Evolutionary conservation across 345 rosid species (phyloP).

Genomic region (Populus euphratica): DNA sequence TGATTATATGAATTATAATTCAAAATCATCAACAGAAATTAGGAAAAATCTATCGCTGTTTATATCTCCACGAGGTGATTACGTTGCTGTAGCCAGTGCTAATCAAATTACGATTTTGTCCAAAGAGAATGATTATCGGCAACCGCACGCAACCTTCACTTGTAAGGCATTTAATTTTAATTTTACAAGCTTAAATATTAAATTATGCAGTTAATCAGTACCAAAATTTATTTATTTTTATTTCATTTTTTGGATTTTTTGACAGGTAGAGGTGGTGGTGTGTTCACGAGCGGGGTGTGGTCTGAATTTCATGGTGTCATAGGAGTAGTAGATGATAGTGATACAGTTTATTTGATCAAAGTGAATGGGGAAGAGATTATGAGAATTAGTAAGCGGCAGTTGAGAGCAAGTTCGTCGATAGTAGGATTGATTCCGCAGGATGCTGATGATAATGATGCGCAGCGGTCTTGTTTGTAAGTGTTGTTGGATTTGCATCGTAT

Average conservation of each 20-base stretch:
- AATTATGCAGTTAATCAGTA: neutral
- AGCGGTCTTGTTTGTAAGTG: slow-evolving; percentile 66
- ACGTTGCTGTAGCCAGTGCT: slow-evolving; percentile 74
- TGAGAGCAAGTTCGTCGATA: slow-evolving; percentile 58
- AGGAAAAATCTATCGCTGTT: slow-evolving; percentile 52
- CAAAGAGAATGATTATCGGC: slow-evolving; percentile 65
- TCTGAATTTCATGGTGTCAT: slow-evolving; percentile 78
- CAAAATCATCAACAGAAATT: slow-evolving; percentile 20
- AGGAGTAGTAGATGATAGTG: slow-evolving; percentile 65
- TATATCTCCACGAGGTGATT: slow-evolving; percentile 70
- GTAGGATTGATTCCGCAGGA: slow-evolving; percentile 60
- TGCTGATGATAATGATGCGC: slow-evolving; percentile 40
- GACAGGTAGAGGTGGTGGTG: slow-evolving; percentile 48
- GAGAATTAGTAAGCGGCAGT: slow-evolving; percentile 49
- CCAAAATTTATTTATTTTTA: neutral
- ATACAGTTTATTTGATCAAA: slow-evolving; percentile 66
- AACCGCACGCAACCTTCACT: slow-evolving; percentile 59
- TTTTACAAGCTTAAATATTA: neutral
- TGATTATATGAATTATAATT: slow-evolving; percentile 33
- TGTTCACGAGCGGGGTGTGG: slow-evolving; percentile 75
- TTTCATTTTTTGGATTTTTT: slow-evolving; percentile 14
- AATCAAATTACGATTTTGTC: slow-evolving; percentile 64
- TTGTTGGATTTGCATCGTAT: neutral
- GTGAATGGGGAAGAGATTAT: slow-evolving; percentile 80
- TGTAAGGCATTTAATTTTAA: slow-evolving; percentile 37